Base-by-base conservation (phyloP, 306 rosid species). In the Hippophae gyantsensis region DNA sequence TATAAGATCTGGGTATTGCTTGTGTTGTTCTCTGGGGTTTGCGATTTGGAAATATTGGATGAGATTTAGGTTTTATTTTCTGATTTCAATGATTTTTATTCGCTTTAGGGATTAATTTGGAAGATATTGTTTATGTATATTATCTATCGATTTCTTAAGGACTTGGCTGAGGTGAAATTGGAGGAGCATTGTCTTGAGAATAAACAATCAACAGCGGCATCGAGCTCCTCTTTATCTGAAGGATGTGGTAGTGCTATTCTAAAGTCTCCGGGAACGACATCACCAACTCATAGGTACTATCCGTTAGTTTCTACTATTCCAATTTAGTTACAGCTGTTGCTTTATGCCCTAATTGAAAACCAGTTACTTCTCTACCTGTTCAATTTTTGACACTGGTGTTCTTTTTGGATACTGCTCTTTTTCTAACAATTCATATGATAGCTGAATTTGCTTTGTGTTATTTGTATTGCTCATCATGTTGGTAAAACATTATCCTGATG, bases 101-200 rank as follows among this genome's bases (percentile, higher is more conserved):
- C 25, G 49, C 45, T 42, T 43, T 54, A 61, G 60, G 43, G 3
- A 9, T 42, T 13, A 41, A 56, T 18, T 50, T 58, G n/a, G 14
- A 42, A 57, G 64, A 52, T 61, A 69, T 67, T 72, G 70, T 13
- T 58, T 44, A 46, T 9, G 7, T 52, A 18, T 64, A 11, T 41
- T 57, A 42, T 65, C 61, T 54, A 13, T 68, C 26, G 62, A 10
- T 43, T 32, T 64, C 23, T 62, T 32, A 74, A 78, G 72, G 80
- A 66, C 67, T 86, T 86, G 93, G 79, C 69, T 50, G 96, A 69
- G 64, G 65, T 57, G 69, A 84, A 84, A 71, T 65, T 72, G 13
- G 97, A 90, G 72, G 95, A 83, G 79, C 74, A 80, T 68, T 86
- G 97, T 78, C 79, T 69, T 61, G 99, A 85, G 88, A 92, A 92